A percentile compares a stretch with the other conserved stretches of the same genome.
These are phyloP conservation scores for Volutella citrinella DNA, from an alignment of 2,329 filamentous ascomycete species.

Conservation along the genomic window DNA sequence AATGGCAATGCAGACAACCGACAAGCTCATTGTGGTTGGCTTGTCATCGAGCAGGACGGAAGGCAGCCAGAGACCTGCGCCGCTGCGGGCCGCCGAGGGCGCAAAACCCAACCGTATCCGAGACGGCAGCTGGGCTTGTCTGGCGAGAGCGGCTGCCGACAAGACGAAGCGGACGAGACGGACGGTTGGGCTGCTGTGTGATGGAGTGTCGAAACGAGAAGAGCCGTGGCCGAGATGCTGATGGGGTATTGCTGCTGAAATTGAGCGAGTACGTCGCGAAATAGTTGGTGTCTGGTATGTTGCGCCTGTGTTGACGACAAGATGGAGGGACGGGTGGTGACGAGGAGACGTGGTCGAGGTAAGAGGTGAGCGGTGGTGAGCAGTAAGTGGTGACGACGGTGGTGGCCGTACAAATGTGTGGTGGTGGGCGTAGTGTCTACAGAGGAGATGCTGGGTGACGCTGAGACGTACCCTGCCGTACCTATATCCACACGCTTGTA, in stretches of 20 bases:
- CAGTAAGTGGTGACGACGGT: conserved; percentile 20
- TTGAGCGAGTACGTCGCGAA: no score
- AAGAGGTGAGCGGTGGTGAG: no score
- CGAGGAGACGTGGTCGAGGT: no score
- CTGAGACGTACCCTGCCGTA: conserved; percentile 23
- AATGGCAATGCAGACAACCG: conserved; percentile 24
- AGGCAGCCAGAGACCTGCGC: conserved; percentile 19
- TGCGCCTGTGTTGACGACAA: no score
- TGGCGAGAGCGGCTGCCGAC: conserved; percentile 19
- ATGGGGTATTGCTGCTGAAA: no score
- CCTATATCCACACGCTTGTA: conserved; percentile 23
- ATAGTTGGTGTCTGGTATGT: no score
- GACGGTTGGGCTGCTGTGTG: conserved; percentile 18
- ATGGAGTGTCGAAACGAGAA: conserved; percentile 4
- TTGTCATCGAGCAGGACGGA: conserved; percentile 27
- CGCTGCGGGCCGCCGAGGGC: no score
- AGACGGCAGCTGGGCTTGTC: conserved; percentile 21
- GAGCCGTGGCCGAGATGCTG: no score
- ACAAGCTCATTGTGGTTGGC: conserved; percentile 34
- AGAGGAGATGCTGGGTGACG: conserved; percentile 20
- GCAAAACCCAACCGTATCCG: conserved; percentile 29
- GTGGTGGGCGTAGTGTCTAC: conserved; percentile 19
- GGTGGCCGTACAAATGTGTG: conserved; percentile 11
- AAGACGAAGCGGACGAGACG: conserved; percentile 20
- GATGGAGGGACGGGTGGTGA: no score